phyloP scores from a whole-genome alignment of 352 stramenopile genomes.

The Phytopythium delawarense region DNA sequence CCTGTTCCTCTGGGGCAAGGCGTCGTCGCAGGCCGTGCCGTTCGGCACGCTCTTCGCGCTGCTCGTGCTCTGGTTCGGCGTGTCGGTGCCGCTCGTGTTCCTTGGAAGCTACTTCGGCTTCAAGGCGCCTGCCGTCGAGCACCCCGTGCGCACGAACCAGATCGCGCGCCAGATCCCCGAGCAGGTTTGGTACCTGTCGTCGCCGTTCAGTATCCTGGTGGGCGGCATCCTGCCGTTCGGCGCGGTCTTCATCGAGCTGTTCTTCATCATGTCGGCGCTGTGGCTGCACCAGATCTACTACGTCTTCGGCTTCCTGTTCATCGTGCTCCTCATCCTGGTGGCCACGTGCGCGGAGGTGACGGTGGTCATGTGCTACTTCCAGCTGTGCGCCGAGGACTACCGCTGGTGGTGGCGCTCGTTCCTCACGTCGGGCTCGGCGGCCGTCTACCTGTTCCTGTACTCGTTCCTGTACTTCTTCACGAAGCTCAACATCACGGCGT shows the following conservation, averaged over 20 bases:
- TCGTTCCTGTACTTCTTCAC: conserved; percentile 98
- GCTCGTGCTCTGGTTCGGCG: conserved; percentile 97
- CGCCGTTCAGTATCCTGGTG: conserved; percentile 93
- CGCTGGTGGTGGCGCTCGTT: conserved; percentile 98
- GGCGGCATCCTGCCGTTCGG: conserved; percentile 99
- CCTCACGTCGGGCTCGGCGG: conserved; percentile 93
- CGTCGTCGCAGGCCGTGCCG: conserved; percentile 86
- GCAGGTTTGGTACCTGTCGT: conserved; percentile 95
- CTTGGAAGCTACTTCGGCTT: conserved; percentile 97
- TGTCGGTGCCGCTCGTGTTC: conserved; percentile 98
- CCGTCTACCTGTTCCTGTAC: conserved; percentile 99
- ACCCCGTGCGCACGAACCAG: conserved; percentile 89
- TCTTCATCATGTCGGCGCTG: conserved; percentile 99
- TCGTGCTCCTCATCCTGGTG: conserved; percentile 97
- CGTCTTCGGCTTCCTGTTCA: conserved; percentile 99
- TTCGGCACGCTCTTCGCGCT: conserved; percentile 97
- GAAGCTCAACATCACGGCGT: conserved; percentile 96
- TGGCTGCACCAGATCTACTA: conserved; percentile 99
- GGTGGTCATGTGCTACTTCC: conserved; percentile 99
- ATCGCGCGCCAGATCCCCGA: conserved; percentile 91
- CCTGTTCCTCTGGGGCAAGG: conserved; percentile 90
- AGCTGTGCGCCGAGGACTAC: conserved; percentile 99
- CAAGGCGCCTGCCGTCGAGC: conserved; percentile 80
- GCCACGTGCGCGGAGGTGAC: conserved; percentile 98
- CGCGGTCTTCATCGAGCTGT: conserved; percentile 99